Percentiles rank a stretch among this genome's conserved stretches.
These are phyloP conservation scores for Apiotrichum siamense DNA, from an alignment of 1,284 basidiomycete species.

Conservation along the genomic window DNA sequence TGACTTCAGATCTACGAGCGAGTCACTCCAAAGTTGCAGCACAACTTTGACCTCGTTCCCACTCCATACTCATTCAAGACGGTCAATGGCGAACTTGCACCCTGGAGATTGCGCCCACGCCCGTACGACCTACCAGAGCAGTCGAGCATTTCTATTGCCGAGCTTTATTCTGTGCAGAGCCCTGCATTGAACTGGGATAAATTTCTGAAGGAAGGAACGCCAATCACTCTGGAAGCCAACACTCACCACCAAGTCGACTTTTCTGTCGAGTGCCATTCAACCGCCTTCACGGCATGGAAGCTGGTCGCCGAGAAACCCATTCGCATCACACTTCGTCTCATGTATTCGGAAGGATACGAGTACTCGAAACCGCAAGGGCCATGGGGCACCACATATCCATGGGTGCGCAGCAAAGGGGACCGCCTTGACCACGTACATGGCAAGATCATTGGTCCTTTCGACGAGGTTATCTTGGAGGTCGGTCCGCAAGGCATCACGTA, in stretches of 20 bases:
- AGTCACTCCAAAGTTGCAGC: not conserved
- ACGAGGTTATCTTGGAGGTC: slow-evolving; percentile 20
- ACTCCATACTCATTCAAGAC: slow-evolving; percentile 15
- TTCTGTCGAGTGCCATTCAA: slow-evolving; percentile 23
- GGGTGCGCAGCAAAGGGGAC: slow-evolving; percentile 26
- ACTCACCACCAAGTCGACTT: slow-evolving; percentile 18
- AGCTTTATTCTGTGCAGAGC: slow-evolving; percentile 8
- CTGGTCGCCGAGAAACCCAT: not conserved
- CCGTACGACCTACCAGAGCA: slow-evolving; percentile 17
- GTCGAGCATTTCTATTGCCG: slow-evolving; percentile 7
- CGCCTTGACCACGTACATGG: slow-evolving; percentile 17
- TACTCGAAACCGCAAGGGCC: slow-evolving; percentile 14
- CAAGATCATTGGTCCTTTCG: slow-evolving; percentile 21
- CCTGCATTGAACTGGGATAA: too few species aligned
- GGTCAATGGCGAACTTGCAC: slow-evolving; percentile 23
- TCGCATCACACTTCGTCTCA: slow-evolving; percentile 1
- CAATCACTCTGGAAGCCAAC: not conserved
- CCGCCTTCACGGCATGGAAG: slow-evolving; percentile 17
- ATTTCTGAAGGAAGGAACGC: too few species aligned
- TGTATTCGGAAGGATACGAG: slow-evolving; percentile 32
- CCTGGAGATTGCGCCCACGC: slow-evolving; percentile 16
- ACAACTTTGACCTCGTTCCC: slow-evolving; percentile 1
- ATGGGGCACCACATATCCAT: too few species aligned
- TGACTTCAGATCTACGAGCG: slow-evolving; percentile 26
- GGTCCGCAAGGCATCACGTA: slow-evolving; percentile 8